Base-by-base conservation (phyloP, 352 stramenopile genomes). In the Globisporangium orthogonon region DNA sequence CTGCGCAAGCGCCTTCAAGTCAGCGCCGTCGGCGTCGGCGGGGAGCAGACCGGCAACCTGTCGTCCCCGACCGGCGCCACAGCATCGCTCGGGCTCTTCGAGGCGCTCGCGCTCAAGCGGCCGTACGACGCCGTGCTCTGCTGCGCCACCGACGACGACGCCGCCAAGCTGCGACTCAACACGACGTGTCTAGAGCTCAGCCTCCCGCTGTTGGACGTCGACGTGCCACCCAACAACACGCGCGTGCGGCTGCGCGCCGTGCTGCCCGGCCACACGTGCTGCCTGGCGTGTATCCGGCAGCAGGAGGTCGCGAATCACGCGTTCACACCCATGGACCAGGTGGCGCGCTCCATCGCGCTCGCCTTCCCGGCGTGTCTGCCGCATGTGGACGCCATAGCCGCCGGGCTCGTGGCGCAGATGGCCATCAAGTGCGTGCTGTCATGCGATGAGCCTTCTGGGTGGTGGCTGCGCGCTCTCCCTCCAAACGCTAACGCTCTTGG, bases 171-270 rank as follows among this genome's bases (percentile, higher is more conserved):
- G 7, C 55, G 52, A 2, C 50, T 80, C 31, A 74, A 80, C 43
- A 30, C 61, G 37, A 57, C 75, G 39, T 77, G 69, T 43, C 50
- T 80, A n/a, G 66, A 80, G 52, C 71, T 80, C 47, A 77, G 71
- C 41, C 60, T 80, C 31, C 69, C 71, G 37, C 53, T 80, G 23
- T 39, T 80, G n/a, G 57, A 69, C 30, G 61, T 67, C 17, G 53
- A 58, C 9, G 56, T 74, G 13, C 65, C 68, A 17, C 63, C 63
- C 1, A 66, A 61, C 31, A 73, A 71, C 47, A 48, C 50, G 1
- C 54, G 48, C 29, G 57, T 80, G 30, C 52, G 50, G 10, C 43
- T 80, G 14, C 60, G 58, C 23, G 61, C 63, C 11, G 66, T 77
- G 33, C 63, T 80, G 7, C 68, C 71, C 0, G 70, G 70, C 23